phyloP scores from a whole-genome alignment of 2,329 filamentous ascomycete species.

The Aspergillus fructus region DNA sequence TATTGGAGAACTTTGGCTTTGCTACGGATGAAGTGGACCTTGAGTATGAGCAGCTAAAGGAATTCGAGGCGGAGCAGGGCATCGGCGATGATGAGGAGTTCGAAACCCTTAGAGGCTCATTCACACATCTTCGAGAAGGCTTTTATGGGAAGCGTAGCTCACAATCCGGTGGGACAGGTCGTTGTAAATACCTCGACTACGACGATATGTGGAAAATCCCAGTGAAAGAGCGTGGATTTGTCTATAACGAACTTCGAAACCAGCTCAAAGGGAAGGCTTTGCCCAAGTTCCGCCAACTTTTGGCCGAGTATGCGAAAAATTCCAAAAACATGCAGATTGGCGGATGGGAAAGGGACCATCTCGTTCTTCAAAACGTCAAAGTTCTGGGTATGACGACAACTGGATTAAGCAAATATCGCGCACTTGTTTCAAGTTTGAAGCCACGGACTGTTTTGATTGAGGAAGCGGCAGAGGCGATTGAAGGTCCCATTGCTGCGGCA shows the following conservation, averaged over 20 bases:
- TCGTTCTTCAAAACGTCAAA: constrained; percentile 60
- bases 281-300: constrained; percentile 49
- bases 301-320: constrained; percentile 51
- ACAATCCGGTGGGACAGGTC: constrained; percentile 31
- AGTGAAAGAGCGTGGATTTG: constrained; percentile 54
- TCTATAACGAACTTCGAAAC: constrained; percentile 66
- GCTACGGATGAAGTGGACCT: constrained; percentile 61
- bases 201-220: constrained; percentile 64
- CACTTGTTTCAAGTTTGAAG: constrained; percentile 63
- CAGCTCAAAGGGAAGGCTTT: constrained; percentile 52
- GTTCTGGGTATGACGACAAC: constrained; percentile 74
- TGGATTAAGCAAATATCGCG: constrained; percentile 76
- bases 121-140: constrained; percentile 43
- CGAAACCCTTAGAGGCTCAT: constrained; percentile 52
- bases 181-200: constrained; percentile 35
- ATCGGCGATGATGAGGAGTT: constrained; percentile 52
- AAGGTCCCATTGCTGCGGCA: constrained; percentile 57
- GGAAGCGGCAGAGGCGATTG: constrained; percentile 73
- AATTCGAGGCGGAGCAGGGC: constrained; percentile 59
- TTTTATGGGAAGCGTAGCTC: constrained; percentile 29
- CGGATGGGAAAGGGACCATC: constrained; percentile 59
- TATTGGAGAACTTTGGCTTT: constrained; percentile 51
- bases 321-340: constrained; percentile 57
- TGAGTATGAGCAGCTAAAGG: constrained; percentile 60
- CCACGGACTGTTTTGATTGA: constrained; percentile 73